Conservation (phyloP, 106 monocot species). For the Acorus calamus region DNA sequence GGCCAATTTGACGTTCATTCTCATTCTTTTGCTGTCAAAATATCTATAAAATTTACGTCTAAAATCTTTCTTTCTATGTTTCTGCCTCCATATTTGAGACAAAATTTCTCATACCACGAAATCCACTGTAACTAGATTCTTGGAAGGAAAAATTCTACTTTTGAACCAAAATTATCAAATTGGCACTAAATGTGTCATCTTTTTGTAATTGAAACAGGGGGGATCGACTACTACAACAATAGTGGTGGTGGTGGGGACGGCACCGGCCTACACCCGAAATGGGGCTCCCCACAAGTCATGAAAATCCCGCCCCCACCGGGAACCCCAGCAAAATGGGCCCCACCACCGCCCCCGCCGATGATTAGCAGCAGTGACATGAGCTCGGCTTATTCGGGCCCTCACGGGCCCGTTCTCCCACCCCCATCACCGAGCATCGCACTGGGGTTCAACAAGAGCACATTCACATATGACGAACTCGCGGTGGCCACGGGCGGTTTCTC, state of each 20-base stretch:
- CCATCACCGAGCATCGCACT: slow-evolving; percentile 28
- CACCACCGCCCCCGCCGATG: slow-evolving; percentile 12
- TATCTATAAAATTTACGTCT: no score
- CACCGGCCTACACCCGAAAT: slow-evolving; percentile 17
- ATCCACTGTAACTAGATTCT: no score
- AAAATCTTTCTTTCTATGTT: no score
- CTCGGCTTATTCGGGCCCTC: slow-evolving; percentile 43
- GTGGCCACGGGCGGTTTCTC: slow-evolving; percentile 55
- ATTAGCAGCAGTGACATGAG: slow-evolving; percentile 32
- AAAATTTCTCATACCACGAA: no score
- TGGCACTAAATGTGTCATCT: no score
- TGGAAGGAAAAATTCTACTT: no score
- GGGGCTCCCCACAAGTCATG: slow-evolving; percentile 19
- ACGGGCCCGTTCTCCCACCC: slow-evolving; percentile 29
- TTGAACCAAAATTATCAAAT: no score
- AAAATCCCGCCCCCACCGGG: slow-evolving; percentile 28
- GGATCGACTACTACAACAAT: neutral
- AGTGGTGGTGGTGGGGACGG: slow-evolving; percentile 12
- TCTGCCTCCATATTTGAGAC: no score
- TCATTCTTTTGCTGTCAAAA: no score
- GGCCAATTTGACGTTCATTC: no score
- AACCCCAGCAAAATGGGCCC: slow-evolving; percentile 19
- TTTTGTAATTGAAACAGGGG: no score
- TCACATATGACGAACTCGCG: slow-evolving; percentile 71
- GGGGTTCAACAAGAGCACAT: slow-evolving; percentile 65